Base-by-base conservation (phyloP, 192 early-diverging fungal genomes). In the Paraglomus brasilianum region DNA sequence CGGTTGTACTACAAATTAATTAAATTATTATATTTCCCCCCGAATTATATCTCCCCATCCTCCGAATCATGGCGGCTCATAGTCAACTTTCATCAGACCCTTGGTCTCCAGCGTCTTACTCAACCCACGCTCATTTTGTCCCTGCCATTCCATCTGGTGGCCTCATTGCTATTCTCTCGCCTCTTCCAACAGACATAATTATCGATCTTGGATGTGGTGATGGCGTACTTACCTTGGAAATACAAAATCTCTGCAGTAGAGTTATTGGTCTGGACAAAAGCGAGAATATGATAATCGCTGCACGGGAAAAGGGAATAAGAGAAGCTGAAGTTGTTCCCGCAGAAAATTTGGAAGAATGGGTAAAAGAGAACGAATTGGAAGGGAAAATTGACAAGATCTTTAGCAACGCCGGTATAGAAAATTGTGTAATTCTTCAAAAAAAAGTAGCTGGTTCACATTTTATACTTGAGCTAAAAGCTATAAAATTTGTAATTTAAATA, bases 141-240 rank as follows among this genome's bases (percentile, higher is more conserved):
- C 47, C 50, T n/a, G 30, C 40, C 5, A 15, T 69, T 7, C 38
- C 41, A 43, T 2, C 14, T 22, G 14, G 30, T 17, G 41, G 46
- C 30, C 50, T 69, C 7, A 30, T 69, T 8, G 13, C 51, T 5
- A 74, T 88, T 61, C 75, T 90, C 47, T 72, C 70, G 10, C 77
- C 87, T 1, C 52, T 84, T 56, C 59, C 78, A 0, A 30, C 79
- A 53, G 88, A 90, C 39, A 51, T 63, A 24, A 87, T 90, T 60
- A 73, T 90, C 14, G 89, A 91, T 72, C 66, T 91, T 40, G 89
- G 89, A 36, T 88, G 87, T 48, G 89, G 89, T 13, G 86, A 89
- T 59, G 89, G 87, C 7, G 56, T 79, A 8, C 66, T 91, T 36
- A 91, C 88, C 11, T 30, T 69, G 14, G 58, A 85, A n/a, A 77